A percentile compares a stretch with the other conserved stretches of the same genome.
Conservation (phyloP, 148 eudicot species). For the Heliosperma pusillum region DNA sequence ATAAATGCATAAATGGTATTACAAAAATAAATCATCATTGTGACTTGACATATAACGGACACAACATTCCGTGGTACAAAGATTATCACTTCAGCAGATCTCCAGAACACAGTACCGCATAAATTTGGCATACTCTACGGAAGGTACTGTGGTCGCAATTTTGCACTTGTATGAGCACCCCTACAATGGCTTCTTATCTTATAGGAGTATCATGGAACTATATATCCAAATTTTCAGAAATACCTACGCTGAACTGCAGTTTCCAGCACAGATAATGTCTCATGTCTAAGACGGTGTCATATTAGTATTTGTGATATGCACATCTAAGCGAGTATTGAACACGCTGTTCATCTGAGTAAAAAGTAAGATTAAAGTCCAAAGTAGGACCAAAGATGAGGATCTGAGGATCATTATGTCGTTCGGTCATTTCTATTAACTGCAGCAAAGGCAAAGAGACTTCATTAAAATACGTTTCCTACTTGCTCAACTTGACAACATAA, state of each 20-base stretch:
- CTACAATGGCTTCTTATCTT: too few relatives aligned
- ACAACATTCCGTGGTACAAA: neutral
- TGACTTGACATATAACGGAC: neutral
- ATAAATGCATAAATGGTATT: too few relatives aligned
- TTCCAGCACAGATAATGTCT: neutral
- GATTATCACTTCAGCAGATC: slow-evolving; percentile 14
- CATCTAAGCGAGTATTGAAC: neutral
- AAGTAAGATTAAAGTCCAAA: neutral
- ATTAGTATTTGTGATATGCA: neutral
- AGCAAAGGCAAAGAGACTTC: neutral
- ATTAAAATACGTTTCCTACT: slow-evolving; percentile 13
- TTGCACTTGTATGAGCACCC: too few relatives aligned
- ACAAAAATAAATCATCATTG: neutral
- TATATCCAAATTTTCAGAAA: neutral
- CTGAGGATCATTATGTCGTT: neutral
- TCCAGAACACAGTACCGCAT: neutral
- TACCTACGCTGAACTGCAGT: neutral
- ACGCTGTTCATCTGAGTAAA: neutral
- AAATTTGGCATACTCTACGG: too few relatives aligned
- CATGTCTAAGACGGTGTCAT: too few relatives aligned
- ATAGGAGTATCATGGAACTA: too few relatives aligned
- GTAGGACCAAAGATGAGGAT: neutral
- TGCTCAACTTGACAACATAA: slow-evolving; percentile 8
- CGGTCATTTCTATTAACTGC: slow-evolving; percentile 17
- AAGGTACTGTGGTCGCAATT: too few relatives aligned